Base-by-base conservation (phyloP, 345 rosid species). In the Aethionema arabicum region DNA sequence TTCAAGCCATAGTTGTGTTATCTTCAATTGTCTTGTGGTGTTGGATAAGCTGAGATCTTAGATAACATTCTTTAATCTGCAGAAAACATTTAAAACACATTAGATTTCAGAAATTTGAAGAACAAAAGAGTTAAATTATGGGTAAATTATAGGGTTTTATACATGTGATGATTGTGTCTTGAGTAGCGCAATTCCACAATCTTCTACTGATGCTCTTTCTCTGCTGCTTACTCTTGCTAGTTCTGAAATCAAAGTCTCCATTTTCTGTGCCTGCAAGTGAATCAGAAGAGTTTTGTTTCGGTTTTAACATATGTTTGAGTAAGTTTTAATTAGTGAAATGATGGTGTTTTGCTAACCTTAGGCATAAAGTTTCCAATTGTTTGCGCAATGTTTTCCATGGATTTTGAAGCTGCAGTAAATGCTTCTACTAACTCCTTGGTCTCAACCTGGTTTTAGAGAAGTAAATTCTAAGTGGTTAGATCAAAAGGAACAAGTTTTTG, bases 51-150 rank as follows among this genome's bases (percentile, higher is more conserved):
- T 88, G 87, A 33, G 80, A 70, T 37, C 78, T 76, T 57, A 88
- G 72, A 81, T 84, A 82, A 63, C 90, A 83, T 49, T 85, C 96
- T 75, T 80, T 85, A 41, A 78, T 84, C 95, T 91, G 91, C 72
- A 72, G 43, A 36, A 41, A 59, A 42, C 13, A 29, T 9, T 10
- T 14, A 30, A 46, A 45, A 38, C 0, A 21, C 32, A 46, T 0
- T 9, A 13, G 7, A 60, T 11, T 52, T 32, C 11, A 65, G 38
- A 62, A 54, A 38, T 46, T 41, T 16, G 44, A 44, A 41, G 56
- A 12, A 33, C 11, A 39, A 32, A 55, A 2, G 21, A 39, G 44
- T 32, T 61, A 53, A 37, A 42, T 53, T 8, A 15, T 35, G 32
- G 15, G 5, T 59, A 11, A 8, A 30, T 52, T 42, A 31, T 7